Evolutionary conservation across 768 basidiomycete genomes (phyloP).

Genomic region (Trametes maxima): DNA sequence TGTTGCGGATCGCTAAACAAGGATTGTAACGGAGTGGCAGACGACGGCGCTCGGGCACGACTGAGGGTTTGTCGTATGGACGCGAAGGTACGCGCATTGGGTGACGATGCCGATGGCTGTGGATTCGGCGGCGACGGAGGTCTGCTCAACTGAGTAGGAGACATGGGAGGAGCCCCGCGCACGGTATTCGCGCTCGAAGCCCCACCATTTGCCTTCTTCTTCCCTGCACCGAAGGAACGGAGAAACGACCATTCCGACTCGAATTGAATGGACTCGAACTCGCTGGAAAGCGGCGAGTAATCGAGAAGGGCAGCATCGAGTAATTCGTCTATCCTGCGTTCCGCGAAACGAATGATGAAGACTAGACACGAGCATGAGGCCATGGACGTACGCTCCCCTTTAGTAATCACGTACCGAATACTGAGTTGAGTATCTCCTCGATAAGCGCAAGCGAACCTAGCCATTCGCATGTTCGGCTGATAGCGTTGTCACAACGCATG

Average conservation of each 20-base stretch:
- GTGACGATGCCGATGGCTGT: slow-evolving; percentile 47
- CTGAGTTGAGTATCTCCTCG: slow-evolving; percentile 91
- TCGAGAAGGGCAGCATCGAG: slow-evolving; percentile 85
- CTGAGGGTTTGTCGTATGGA: slow-evolving; percentile 70
- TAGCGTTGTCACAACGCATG: slow-evolving; percentile 80
- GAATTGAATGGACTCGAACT: slow-evolving; percentile 84
- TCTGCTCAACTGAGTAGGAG: slow-evolving; percentile 49
- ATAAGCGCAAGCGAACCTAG: slow-evolving; percentile 83
- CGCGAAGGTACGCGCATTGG: slow-evolving; percentile 52
- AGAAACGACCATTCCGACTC: slow-evolving; percentile 96
- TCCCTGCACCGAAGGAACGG: slow-evolving; percentile 69
- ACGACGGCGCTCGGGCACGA: slow-evolving; percentile 49
- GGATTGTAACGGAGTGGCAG: slow-evolving; percentile 48
- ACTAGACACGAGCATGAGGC: slow-evolving; percentile 49
- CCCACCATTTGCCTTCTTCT: slow-evolving; percentile 42
- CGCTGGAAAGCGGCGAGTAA: slow-evolving; percentile 72
- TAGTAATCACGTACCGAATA: slow-evolving; percentile 68
- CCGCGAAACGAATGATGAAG: slow-evolving; percentile 91
- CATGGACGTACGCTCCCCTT: background rate
- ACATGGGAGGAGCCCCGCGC: slow-evolving; percentile 45
- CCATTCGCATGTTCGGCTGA: slow-evolving; percentile 79
- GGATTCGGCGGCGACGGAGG: slow-evolving; percentile 55
- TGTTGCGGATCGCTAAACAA: slow-evolving; percentile 43
- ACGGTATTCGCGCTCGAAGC: slow-evolving; percentile 13
- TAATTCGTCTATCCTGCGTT: slow-evolving; percentile 83